Evolutionary conservation across 2,329 filamentous ascomycete genomes (phyloP), one percentile per base, ranked within the genome.

Genomic region (Penicillium thymicola): DNA sequence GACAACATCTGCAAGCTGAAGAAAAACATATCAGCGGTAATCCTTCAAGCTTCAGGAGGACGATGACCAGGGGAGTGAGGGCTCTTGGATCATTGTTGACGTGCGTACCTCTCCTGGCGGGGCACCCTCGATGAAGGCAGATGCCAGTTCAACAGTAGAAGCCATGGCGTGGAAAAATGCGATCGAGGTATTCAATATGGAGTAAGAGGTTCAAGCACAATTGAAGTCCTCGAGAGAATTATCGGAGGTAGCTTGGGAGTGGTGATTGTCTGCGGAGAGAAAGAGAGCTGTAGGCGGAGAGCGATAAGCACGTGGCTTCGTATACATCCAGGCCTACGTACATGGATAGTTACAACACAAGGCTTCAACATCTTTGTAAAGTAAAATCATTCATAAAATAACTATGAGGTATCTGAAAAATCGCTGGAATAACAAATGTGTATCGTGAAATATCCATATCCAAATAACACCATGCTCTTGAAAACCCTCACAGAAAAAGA

Each of bases 41-140:
- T 74, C 67, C 58, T 53, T 57, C 32, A 55, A 48, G 61, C 54
- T 34, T 42, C 18, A 21, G 48, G 56, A 21, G 41, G 32, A 37
- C n/a, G 38, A 47, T 52, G 49, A 34, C 54, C 30, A 49, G 57
- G 45, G 25, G 25, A 55, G 38, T 30, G 41, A 27, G 41, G 30
- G 43, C 14, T 41, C 32, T 7, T 44, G 38, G 16, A 23, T 49
- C 27, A 47, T 41, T 56, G 54, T 56, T 51, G 50, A 57, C 43
- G 44, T 45, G 43, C 66, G 50, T 85, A 96, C 93, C 89, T 99
- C 94, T 81, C 94, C 94, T 23, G 94, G 94, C 46, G 94, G 94
- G 68, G 94, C 92, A 71, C 91, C 90, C 79, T 96, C 88, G 64
- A 99, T 88, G 75, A 97, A 99, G 50, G 92, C 88, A 65, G 92